Evolutionary conservation across 2,329 filamentous ascomycete genomes (phyloP), one percentile per base, ranked within the genome.

Genomic region (Calycina herbarum): DNA sequence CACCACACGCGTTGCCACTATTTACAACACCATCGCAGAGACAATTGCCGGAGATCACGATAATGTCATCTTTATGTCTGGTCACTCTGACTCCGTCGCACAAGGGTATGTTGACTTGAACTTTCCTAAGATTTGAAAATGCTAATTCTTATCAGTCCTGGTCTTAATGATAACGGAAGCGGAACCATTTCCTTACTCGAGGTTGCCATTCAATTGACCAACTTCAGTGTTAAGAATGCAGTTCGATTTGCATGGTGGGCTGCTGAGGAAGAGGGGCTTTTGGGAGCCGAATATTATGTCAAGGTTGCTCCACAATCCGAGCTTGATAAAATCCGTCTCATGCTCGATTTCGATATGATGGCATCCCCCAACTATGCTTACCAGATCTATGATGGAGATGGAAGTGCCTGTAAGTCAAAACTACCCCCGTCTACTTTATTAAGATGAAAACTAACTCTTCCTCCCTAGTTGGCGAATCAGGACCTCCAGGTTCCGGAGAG

Each of bases 211-310:
- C 85, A 86, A 69, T 78, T 89, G 65, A 77, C 82, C 3, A 79
- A 81, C 24, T 89, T 83, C 76, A 77, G 76, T 59, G 85, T 88
- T 70, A 83, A 84, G 74, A 89, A 89, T 79, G 86, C 85, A 68
- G 85, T 89, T 17, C 85, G 86, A 64, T 89, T 89, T 66, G 85
- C 83, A 1, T 89, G 87, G 86, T 89, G 86, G 86, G 81, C 85
- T 0, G 87, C 81, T 42, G 87, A 89, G 75, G 87, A 89, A 76
- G 85, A 88, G 70, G 85, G 86, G 24, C 83, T 89, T 1, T 45
- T 89, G 3, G 87, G 80, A 68, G 93, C 81, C 71, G 86, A 81
- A 70, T 85, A 83, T 77, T 89, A 89, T 72, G 85, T 86, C 42
- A 77, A 78, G 3, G 77, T 78, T 33, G 80, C 88, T 27, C 75